Conservation (phyloP, 2,329 filamentous ascomycete genomes). For the Ascochyta pisi region DNA sequence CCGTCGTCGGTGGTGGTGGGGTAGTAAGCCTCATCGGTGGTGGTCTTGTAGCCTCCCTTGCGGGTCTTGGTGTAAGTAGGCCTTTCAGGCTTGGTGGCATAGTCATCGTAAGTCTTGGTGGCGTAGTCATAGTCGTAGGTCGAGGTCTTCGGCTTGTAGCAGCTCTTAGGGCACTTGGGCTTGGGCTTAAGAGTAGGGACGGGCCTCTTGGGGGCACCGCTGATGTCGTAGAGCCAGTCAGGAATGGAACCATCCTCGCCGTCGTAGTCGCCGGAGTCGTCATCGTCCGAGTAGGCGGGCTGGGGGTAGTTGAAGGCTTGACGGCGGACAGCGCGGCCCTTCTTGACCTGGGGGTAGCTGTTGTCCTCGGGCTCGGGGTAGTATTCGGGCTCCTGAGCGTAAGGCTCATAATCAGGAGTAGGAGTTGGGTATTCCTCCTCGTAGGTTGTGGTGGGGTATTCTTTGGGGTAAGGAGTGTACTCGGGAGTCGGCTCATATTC, state of each 20-base stretch:
- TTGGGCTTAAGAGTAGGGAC: background rate
- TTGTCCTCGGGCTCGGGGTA: conserved; percentile 7
- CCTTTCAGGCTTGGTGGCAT: conserved; percentile 3
- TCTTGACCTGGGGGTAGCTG: conserved; percentile 13
- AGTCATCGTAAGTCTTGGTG: background rate
- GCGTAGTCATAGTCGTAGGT: background rate
- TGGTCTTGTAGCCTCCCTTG: conserved; percentile 6
- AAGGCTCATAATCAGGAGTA: background rate
- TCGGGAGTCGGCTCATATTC: conserved; percentile 2
- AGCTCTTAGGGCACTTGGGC: conserved; percentile 17
- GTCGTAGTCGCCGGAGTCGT: conserved; percentile 12
- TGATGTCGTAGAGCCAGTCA: conserved; percentile 19
- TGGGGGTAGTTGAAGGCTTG: conserved; percentile 4
- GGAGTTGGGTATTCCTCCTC: background rate
- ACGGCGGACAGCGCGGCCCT: conserved; percentile 13
- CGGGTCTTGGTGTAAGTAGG: conserved; percentile 9
- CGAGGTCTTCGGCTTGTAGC: conserved; percentile 8
- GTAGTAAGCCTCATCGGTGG: background rate
- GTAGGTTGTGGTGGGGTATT: background rate
- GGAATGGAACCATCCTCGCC: conserved; percentile 19
- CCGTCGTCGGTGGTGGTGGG: background rate
- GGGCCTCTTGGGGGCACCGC: conserved; percentile 10
- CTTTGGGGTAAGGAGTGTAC: conserved; percentile 4
- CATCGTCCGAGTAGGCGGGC: conserved; percentile 9
- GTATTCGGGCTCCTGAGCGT: background rate